phyloP scores from a whole-genome alignment of 345 rosid genomes.

The Camelina laxa region DNA sequence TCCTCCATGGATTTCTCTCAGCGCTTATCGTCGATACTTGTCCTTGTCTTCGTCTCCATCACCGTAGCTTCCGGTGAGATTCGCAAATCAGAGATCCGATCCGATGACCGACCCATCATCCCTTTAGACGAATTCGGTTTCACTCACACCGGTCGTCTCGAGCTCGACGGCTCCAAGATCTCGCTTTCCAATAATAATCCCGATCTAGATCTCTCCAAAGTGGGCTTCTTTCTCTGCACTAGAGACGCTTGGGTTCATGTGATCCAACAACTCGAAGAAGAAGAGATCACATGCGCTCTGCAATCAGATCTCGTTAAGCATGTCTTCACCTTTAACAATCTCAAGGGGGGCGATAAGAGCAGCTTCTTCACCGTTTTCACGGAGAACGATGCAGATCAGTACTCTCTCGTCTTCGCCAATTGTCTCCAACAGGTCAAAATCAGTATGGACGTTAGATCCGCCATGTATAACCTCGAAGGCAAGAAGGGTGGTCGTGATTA shows the following conservation, averaged over 20 bases:
- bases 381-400: conserved; percentile 72
- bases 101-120: conserved; percentile 70
- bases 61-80: conserved; percentile 64
- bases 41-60: conserved; percentile 36
- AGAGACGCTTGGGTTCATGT: conserved; percentile 82
- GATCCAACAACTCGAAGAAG: conserved; percentile 72
- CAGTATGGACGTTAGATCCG: conserved; percentile 78
- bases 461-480: conserved; percentile 89
- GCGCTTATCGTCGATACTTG: conserved; percentile 24
- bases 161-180: conserved; percentile 70
- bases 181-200: conserved; percentile 55
- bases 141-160: conserved; percentile 82
- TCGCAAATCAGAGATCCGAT: conserved; percentile 72
- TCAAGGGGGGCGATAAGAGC: conserved; percentile 39
- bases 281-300: conserved; percentile 77
- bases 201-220: conserved; percentile 65
- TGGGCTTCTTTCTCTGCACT: conserved; percentile 97
- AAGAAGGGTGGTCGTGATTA: conserved; percentile 63
- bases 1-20: conserved; percentile 50
- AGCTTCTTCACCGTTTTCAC: conserved; percentile 29
- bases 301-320: conserved; percentile 64
- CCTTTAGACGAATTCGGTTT: conserved; percentile 90
- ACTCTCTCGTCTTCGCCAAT: conserved; percentile 82
- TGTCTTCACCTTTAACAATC: conserved; percentile 67
- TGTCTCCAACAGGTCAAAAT: conserved; percentile 69